Evolutionary conservation across 768 basidiomycete genomes (phyloP).

Genomic region (Galerina sulciceps): DNA sequence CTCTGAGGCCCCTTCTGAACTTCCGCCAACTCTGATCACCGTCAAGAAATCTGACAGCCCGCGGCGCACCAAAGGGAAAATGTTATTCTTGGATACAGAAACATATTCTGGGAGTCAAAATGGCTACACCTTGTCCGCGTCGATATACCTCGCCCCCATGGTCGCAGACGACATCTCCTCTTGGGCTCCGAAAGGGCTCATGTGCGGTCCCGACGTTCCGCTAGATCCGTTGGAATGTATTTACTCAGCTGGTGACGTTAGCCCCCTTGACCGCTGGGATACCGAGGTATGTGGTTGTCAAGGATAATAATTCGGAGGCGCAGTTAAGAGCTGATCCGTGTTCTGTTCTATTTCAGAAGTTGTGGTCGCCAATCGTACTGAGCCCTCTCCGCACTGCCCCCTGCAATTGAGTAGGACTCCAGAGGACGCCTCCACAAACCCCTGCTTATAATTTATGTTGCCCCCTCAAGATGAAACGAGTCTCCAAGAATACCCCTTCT

Average conservation of each 20-base stretch:
- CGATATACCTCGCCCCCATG: conserved; percentile 17
- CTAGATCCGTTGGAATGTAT: conserved; percentile 18
- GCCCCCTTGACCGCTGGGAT: conserved; percentile 20
- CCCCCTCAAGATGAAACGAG: neutral
- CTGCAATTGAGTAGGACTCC: conserved; percentile 3
- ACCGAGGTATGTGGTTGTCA: conserved; percentile 20
- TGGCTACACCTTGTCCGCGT: conserved; percentile 13
- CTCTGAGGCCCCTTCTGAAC: neutral
- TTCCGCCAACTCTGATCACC: conserved; percentile 3
- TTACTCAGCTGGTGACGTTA: conserved; percentile 20
- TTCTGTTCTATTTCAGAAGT: conserved; percentile 5
- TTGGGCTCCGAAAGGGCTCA: conserved; percentile 16
- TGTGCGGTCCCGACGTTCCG: conserved; percentile 23
- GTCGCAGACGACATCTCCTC: conserved; percentile 9
- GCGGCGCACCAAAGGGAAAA: conserved; percentile 2
- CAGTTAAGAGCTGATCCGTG: neutral
- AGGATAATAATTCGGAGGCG: neutral
- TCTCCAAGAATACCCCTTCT: neutral
- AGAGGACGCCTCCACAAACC: neutral
- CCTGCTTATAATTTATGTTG: neutral
- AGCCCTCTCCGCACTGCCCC: conserved; percentile 16
- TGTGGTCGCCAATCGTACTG: conserved; percentile 16
- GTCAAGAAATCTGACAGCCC: neutral
- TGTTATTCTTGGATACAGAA: conserved; percentile 18
- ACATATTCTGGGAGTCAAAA: conserved; percentile 3